Evolutionary conservation across 345 rosid genomes (phyloP).

Genomic region (Clausena lansium): DNA sequence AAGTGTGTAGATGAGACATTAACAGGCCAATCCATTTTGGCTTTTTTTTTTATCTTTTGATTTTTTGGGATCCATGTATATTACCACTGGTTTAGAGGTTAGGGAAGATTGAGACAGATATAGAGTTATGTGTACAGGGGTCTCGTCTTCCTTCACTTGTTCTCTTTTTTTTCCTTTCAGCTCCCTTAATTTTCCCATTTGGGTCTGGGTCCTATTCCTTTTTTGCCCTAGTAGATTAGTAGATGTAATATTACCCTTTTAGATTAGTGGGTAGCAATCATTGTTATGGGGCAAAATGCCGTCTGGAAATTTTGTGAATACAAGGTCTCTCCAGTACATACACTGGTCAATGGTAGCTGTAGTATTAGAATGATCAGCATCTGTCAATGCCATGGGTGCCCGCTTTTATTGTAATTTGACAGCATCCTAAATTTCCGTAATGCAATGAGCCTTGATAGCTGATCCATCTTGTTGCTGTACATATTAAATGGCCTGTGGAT

Average conservation of each 20-base stretch:
- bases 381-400: conserved; percentile 2
- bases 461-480: background rate
- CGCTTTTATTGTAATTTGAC: conserved; percentile 4
- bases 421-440: background rate
- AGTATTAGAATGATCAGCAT: conserved; percentile 11
- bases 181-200: conserved; percentile 29
- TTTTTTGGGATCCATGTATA: conserved; percentile 49
- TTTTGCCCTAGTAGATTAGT: conserved; percentile 48
- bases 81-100: conserved; percentile 50
- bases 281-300: conserved; percentile 41
- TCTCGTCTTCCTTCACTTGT: conserved; percentile 35
- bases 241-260: conserved; percentile 45
- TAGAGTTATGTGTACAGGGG: conserved; percentile 69
- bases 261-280: conserved; percentile 42
- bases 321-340: conserved; percentile 25
- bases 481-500: background rate
- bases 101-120: conserved; percentile 50
- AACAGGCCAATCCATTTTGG: conserved; percentile 8
- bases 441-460: conserved; percentile 6
- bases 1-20: conserved; percentile 15
- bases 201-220: conserved; percentile 28
- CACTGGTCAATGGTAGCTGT: background rate
- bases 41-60: background rate
- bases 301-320: conserved; percentile 55
- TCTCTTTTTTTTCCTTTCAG: background rate